A percentile compares a stretch with the other conserved stretches of the same genome.
phyloP scores from a whole-genome alignment of 352 stramenopile genomes.

The Globisporangium takayamanum region DNA sequence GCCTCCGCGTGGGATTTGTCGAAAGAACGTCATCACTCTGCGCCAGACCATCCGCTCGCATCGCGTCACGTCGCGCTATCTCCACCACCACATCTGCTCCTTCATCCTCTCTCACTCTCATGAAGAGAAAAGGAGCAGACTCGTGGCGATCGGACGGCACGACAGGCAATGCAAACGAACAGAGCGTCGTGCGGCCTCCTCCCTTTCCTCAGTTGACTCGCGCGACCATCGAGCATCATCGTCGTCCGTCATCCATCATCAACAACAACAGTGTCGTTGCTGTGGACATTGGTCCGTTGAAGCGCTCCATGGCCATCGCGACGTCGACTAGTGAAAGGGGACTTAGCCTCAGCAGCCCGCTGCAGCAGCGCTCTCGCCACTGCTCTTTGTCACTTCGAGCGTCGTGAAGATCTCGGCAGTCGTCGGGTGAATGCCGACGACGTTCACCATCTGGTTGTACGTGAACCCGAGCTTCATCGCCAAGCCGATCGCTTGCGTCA shows the following conservation, averaged over 20 bases:
- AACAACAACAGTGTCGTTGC: no score
- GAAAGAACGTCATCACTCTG: slow-evolving; percentile 77
- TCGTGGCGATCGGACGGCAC: neutral
- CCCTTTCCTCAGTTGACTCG: slow-evolving; percentile 10
- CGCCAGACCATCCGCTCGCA: slow-evolving; percentile 14
- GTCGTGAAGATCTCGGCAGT: slow-evolving; percentile 94
- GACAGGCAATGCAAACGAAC: slow-evolving; percentile 2
- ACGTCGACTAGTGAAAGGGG: slow-evolving; percentile 24
- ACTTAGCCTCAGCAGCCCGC: slow-evolving; percentile 94
- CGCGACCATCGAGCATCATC: no score
- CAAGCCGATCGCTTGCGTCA: slow-evolving; percentile 91
- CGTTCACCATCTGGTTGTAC: slow-evolving; percentile 90
- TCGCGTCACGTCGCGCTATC: neutral
- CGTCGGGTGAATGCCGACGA: slow-evolving; percentile 96
- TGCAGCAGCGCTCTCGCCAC: slow-evolving; percentile 87
- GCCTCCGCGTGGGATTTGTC: slow-evolving; percentile 59
- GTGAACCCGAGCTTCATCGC: slow-evolving; percentile 94
- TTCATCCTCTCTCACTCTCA: neutral
- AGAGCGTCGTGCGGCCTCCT: slow-evolving; percentile 13
- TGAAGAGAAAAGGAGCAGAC: neutral
- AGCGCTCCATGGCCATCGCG: neutral
- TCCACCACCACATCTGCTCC: neutral
- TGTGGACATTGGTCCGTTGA: neutral
- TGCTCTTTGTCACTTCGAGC: slow-evolving; percentile 93
- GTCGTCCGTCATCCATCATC: neutral